Conservation (phyloP, 306 rosid genomes). For the Psophocarpus tetragonolobus region DNA sequence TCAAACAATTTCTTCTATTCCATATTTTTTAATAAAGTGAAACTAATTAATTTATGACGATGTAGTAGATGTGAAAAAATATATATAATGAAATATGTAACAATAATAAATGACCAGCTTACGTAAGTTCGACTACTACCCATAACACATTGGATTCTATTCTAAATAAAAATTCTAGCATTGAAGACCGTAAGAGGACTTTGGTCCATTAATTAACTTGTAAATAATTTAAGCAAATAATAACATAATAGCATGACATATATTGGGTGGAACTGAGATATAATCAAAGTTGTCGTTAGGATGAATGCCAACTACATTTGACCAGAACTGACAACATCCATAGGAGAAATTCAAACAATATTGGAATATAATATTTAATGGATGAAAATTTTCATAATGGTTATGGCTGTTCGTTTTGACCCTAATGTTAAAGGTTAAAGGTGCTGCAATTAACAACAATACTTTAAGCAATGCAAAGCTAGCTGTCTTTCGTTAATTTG, state of each 20-base stretch:
- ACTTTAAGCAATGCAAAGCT: conserved; percentile 23
- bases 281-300: conserved; percentile 45
- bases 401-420: conserved; percentile 20
- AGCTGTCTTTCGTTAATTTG: conserved; percentile 8
- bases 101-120: not conserved
- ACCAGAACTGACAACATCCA: conserved; percentile 29
- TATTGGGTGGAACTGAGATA: conserved; percentile 38
- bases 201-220: conserved; percentile 28
- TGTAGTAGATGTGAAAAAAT: not conserved
- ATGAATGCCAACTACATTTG: conserved; percentile 43
- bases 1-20: not conserved
- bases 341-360: conserved; percentile 11
- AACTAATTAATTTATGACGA: not conserved
- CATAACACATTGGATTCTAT: conserved; percentile 34
- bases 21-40: not conserved
- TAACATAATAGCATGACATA: conserved; percentile 1
- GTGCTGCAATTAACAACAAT: conserved; percentile 21
- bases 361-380: conserved; percentile 23
- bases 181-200: conserved; percentile 32
- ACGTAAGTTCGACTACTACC: not conserved
- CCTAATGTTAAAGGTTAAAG: conserved; percentile 36
- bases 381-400: not conserved
- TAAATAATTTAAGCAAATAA: conserved; percentile 14
- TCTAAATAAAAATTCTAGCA: not conserved
- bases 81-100: not conserved